Percentiles rank a stretch among this genome's conserved stretches.
Evolutionary conservation across 2,329 filamentous ascomycete genomes (phyloP).

Genomic region (Cadophora sp.): DNA sequence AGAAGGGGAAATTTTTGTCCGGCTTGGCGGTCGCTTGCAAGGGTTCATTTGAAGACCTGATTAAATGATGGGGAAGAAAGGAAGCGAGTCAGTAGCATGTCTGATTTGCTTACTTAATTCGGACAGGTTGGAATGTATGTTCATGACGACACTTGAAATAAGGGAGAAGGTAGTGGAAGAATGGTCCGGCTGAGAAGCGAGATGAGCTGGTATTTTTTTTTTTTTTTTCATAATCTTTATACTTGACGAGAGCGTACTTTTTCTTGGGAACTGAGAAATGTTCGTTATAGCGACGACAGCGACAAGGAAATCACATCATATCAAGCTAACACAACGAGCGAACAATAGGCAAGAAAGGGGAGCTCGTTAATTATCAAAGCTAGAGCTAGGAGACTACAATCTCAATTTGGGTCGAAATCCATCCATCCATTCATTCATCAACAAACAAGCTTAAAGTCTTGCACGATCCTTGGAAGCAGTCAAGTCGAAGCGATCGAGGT

Average conservation of each 20-base stretch:
- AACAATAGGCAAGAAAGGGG: background rate
- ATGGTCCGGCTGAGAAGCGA: background rate
- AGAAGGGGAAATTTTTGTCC: slow-evolving; percentile 16
- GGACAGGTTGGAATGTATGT: no score
- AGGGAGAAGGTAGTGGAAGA: background rate
- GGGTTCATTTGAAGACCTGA: no score
- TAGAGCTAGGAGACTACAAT: background rate
- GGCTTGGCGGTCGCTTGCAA: slow-evolving; percentile 1
- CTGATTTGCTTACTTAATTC: no score
- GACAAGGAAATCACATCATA: no score
- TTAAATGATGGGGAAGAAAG: background rate
- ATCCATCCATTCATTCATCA: background rate
- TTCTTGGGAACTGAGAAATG: no score
- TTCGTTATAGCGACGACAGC: no score
- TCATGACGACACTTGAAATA: no score
- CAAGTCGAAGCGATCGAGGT: slow-evolving; percentile 71
- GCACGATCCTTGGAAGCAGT: slow-evolving; percentile 1
- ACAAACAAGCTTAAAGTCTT: background rate
- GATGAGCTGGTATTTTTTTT: no score
- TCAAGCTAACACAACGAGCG: background rate
- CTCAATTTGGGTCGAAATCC: background rate
- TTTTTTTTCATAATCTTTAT: no score
- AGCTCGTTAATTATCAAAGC: background rate
- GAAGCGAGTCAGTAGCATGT: background rate
- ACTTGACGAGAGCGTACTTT: no score